Percentiles rank a stretch among this genome's conserved stretches.
Evolutionary conservation across 1,284 basidiomycete genomes (phyloP).

Genomic region (Acaromyces ingoldii): DNA sequence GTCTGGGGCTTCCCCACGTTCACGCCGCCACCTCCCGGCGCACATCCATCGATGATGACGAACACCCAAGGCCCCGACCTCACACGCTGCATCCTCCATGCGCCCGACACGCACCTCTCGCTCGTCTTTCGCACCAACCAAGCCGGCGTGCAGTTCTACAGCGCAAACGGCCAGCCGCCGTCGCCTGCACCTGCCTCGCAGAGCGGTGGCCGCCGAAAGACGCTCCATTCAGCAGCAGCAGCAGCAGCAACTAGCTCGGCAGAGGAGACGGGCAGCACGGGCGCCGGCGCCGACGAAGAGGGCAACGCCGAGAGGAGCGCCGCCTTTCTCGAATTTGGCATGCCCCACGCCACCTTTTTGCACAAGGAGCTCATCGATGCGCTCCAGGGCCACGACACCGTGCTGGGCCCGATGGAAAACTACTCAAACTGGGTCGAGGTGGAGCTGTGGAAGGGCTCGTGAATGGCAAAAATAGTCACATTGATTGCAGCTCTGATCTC

Average conservation of each 20-base stretch:
- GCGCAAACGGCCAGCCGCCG: conserved; percentile 20
- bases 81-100: background rate
- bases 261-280: background rate
- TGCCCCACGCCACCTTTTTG: conserved; percentile 42
- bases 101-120: conserved; percentile 15
- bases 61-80: background rate
- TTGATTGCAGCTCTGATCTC: no score
- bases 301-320: conserved; percentile 27
- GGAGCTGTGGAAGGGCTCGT: conserved; percentile 6
- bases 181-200: conserved; percentile 16
- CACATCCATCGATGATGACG: background rate
- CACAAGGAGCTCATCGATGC: conserved; percentile 3
- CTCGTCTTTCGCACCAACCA: conserved; percentile 39
- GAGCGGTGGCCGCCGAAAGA: background rate
- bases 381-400: conserved; percentile 26
- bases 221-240: background rate
- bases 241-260: background rate
- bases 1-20: no score
- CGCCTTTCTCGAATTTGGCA: conserved; percentile 40
- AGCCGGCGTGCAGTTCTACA: conserved; percentile 38
- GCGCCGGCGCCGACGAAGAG: conserved; percentile 8
- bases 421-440: conserved; percentile 32
- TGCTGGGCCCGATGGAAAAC: conserved; percentile 23
- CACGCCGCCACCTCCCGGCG: no score
- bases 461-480: no score